These are phyloP conservation scores for Gynostemma pentaphyllum DNA, from an alignment of 306 rosid species.

Conservation along the genomic window DNA sequence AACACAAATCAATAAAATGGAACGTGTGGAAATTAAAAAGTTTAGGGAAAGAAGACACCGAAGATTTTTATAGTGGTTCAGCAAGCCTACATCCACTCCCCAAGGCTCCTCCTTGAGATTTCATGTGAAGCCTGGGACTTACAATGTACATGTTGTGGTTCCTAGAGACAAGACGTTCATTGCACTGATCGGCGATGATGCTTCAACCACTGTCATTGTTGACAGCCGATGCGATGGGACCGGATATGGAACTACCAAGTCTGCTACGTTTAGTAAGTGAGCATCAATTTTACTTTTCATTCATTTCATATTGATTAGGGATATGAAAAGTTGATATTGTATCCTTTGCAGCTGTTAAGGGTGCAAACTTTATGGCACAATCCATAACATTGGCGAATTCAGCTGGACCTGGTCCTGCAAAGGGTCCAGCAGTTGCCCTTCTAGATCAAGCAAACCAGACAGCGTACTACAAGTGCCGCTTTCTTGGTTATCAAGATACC, in stretches of 20 bases:
- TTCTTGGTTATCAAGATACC: background rate
- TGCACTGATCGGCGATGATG: background rate
- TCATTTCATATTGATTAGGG: background rate
- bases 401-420: background rate
- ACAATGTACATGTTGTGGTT: background rate
- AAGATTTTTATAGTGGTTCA: too few relatives aligned
- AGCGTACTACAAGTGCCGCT: background rate
- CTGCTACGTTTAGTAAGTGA: background rate
- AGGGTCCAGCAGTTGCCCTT: background rate
- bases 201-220: background rate
- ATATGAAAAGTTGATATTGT: too few relatives aligned
- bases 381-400: background rate
- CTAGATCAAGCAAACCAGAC: background rate
- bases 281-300: background rate
- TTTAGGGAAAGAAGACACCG: too few relatives aligned
- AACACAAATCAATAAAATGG: too few relatives aligned
- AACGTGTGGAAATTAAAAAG: too few relatives aligned
- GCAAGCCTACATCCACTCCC: too few relatives aligned
- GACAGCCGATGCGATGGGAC: background rate
- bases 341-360: background rate
- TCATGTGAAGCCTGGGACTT: background rate
- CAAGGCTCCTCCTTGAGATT: too few relatives aligned
- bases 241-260: background rate
- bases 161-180: background rate
- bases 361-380: background rate